phyloP scores from a whole-genome alignment of 2,329 filamentous ascomycete species.

The Fusarium beomiforme region DNA sequence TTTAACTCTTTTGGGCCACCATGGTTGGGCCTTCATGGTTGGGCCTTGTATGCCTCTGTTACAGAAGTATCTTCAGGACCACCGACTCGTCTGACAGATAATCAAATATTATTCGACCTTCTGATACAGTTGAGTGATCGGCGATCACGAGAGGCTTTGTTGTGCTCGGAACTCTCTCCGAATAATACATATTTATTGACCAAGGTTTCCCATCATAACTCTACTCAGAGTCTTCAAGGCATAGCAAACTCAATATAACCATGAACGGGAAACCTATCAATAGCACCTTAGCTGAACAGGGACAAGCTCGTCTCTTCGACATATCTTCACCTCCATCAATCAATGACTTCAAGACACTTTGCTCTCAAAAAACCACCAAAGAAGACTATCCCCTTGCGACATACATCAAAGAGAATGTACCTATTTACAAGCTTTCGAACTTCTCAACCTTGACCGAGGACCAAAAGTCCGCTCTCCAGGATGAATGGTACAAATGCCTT shows the following conservation, averaged over 20 bases:
- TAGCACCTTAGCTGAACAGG: constrained; percentile 8
- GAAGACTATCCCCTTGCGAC: constrained; percentile 59
- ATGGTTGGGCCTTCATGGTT: background rate
- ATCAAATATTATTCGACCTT: background rate
- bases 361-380: constrained; percentile 50
- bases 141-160: fast-evolving
- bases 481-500: constrained; percentile 69
- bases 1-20: background rate
- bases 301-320: constrained; percentile 37
- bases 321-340: constrained; percentile 49
- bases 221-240: background rate
- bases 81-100: background rate
- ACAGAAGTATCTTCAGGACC: background rate
- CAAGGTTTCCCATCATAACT: background rate
- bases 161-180: constrained; percentile 5
- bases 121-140: background rate
- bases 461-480: constrained; percentile 57
- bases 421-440: constrained; percentile 61
- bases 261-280: background rate
- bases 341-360: constrained; percentile 56
- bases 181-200: background rate
- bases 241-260: background rate
- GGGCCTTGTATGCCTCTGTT: background rate
- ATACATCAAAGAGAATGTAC: constrained; percentile 60
- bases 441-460: constrained; percentile 43